These are phyloP conservation scores for Cytospora schulzeri DNA, from an alignment of 2,329 filamentous ascomycete species.

Conservation along the genomic window DNA sequence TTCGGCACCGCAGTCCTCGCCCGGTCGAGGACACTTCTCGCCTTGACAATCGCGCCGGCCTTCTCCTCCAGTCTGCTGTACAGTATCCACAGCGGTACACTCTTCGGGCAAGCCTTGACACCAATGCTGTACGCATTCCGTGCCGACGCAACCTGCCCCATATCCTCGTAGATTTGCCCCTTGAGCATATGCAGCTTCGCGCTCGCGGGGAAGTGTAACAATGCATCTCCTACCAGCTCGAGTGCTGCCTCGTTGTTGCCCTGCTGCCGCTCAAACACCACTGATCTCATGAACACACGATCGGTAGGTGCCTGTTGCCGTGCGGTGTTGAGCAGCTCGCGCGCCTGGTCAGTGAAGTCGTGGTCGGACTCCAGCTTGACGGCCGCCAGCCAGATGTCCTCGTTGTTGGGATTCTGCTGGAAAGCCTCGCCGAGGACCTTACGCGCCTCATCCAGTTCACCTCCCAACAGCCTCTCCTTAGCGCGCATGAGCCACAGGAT, in stretches of 20 bases:
- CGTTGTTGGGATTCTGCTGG: conserved; percentile 92
- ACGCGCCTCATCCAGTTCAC: conserved; percentile 84
- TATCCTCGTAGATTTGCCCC: conserved; percentile 91
- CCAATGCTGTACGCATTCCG: conserved; percentile 88
- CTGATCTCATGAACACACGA: conserved; percentile 95
- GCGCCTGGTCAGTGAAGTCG: conserved; percentile 76
- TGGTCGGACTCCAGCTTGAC: conserved; percentile 96
- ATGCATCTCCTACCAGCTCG: conserved; percentile 81
- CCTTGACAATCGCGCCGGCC: conserved; percentile 82
- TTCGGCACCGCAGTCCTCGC: conserved; percentile 87
- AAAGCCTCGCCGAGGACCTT: conserved; percentile 87
- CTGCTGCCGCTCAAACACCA: conserved; percentile 86
- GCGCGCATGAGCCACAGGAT: conserved; percentile 95
- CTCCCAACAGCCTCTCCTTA: conserved; percentile 89
- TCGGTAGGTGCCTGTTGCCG: conserved; percentile 90
- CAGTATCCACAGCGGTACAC: conserved; percentile 86
- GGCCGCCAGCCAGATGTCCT: conserved; percentile 96
- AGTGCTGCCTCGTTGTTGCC: conserved; percentile 79
- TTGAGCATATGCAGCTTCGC: conserved; percentile 98
- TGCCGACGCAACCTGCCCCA: conserved; percentile 78
- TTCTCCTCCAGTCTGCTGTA: conserved; percentile 87
- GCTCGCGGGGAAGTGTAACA: conserved; percentile 82
- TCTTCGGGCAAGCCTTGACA: conserved; percentile 81
- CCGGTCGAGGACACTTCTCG: conserved; percentile 88
- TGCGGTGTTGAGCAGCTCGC: conserved; percentile 78